These are phyloP conservation scores for Verticillium nubilum DNA, from an alignment of 2,329 filamentous ascomycete genomes.

Conservation along the genomic window DNA sequence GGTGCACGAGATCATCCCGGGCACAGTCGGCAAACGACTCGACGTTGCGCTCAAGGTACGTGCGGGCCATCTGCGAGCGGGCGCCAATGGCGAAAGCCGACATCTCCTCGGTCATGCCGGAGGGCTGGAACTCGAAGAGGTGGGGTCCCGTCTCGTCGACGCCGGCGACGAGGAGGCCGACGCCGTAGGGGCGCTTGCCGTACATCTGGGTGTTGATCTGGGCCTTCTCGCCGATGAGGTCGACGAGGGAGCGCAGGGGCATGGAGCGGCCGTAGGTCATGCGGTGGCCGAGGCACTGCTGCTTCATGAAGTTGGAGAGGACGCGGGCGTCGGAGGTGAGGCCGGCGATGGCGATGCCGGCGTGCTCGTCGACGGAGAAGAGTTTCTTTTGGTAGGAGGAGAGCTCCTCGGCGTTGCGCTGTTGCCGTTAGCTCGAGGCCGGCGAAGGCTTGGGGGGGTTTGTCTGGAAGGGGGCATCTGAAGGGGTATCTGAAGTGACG, in stretches of 20 bases:
- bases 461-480: too few species aligned
- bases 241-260: slow-evolving; percentile 81
- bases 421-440: slow-evolving; percentile 6
- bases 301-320: slow-evolving; percentile 99
- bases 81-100: slow-evolving; percentile 92
- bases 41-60: slow-evolving; percentile 89
- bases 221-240: slow-evolving; percentile 90
- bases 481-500: too few species aligned
- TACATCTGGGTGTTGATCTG: slow-evolving; percentile 98
- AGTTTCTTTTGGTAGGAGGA: slow-evolving; percentile 99
- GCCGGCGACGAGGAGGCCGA: slow-evolving; percentile 86
- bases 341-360: slow-evolving; percentile 91
- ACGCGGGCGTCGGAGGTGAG: slow-evolving; percentile 97
- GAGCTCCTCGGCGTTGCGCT: slow-evolving; percentile 98
- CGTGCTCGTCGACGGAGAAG: slow-evolving; percentile 92
- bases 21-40: slow-evolving; percentile 72
- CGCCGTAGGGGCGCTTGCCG: slow-evolving; percentile 92
- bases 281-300: slow-evolving; percentile 92
- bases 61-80: slow-evolving; percentile 93
- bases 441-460: too few species aligned
- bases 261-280: slow-evolving; percentile 95
- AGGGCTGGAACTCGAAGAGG: slow-evolving; percentile 97
- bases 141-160: slow-evolving; percentile 93
- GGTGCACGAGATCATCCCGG: slow-evolving; percentile 82
- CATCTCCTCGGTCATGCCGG: slow-evolving; percentile 96